Evolutionary conservation across 2,329 filamentous ascomycete species (phyloP), one percentile per base, ranked within the genome.

Genomic region (Cephalotrichum gorgonifer): DNA sequence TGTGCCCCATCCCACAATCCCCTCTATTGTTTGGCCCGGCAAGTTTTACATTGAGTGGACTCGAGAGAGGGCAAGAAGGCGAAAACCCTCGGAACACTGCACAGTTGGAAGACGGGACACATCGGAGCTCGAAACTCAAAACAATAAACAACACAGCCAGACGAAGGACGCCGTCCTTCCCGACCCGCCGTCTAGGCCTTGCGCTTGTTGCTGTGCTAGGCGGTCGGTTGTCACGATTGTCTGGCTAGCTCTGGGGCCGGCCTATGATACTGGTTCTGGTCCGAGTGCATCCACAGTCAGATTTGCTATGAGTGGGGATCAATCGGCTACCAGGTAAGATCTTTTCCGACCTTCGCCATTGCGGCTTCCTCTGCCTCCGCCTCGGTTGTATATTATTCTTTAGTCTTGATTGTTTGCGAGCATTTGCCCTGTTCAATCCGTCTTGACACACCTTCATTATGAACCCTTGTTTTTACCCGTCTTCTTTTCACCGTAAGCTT

Each of bases 291-390:
- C 22, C 43, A 44, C 44, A 26, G 28, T n/a, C 33, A 39, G 23
- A 39, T 38, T 39, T 39, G 45, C 45, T 39, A 47, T 47, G 45
- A 47, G 45, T 47, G 45, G 45, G 45, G 45, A 47, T 47, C 45
- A 47, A 39, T 26, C 22, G 33, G 45, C 45, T 31, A 33, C 33
- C 33, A 41, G 45, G 45, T 47, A 39, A 47, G 45, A 38, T 47
- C 14, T 22, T 44, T 46, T 25, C n/a, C 22, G 17, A 43, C 26
- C 15, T 43, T 25, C 22, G 23, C 12, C 26, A 17, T 44, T 30
- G 11, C 30, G 9, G 25, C 22, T 46, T 35, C 23, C 22, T 38
- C 27, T 28, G 20, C 25, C 44, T 38, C 49, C 51, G 51, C 51
- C 43, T 45, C 39, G n/a, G n/a, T n/a, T n/a, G n/a, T n/a, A n/a